Base-by-base conservation (phyloP, 192 early-diverging fungal genomes). In the Backusella australiensis region DNA sequence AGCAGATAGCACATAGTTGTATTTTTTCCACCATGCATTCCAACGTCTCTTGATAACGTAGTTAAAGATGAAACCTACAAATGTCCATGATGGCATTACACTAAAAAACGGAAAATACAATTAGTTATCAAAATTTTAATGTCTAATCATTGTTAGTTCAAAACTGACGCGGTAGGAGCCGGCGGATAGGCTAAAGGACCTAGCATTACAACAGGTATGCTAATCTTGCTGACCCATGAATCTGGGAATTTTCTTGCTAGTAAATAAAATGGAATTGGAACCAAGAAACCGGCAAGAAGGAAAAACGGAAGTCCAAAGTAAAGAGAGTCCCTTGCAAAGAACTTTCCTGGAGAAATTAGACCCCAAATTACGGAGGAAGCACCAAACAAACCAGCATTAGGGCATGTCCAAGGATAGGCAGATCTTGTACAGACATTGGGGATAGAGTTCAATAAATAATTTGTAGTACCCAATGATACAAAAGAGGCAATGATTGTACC, bases 341-440 rank as follows among this genome's bases (percentile, higher is more conserved):
- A 88, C 63, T 86, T 90, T 44, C 77, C 82, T 8, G 94, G 94
- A 8, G 91, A 91, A 56, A 95, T 86, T 11, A 92, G 85, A 72
- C 95, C 95, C 93, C 93, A 96, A 53, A 95, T 93, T 11, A 94
- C 86, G 7, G 91, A 91, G 0, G 90, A 90, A 1, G 92, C 91
- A 77, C 89, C 91, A 82, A 94, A 94, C 12, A 77, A 82, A 63
- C 36, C n/a, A 69, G 63, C 83, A 67, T 85, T 85, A 73, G 88
- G 89, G 71, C 91, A 91, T 1, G 90, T 89, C 80, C 91, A 93
- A 7, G 91, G 91, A 19, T 88, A 89, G 11, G 86, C 86, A 3
- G 89, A 87, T 7, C 81, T 77, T 6, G 88, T 89, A 70, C 90
- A 91, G 67, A 92, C 88, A 53, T 82, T 75, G 7, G 81, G 71